Evolutionary conservation across 495 filamentous ascomycete genomes (phyloP).

Genomic region (Penicillium macrosclerotiorum): DNA sequence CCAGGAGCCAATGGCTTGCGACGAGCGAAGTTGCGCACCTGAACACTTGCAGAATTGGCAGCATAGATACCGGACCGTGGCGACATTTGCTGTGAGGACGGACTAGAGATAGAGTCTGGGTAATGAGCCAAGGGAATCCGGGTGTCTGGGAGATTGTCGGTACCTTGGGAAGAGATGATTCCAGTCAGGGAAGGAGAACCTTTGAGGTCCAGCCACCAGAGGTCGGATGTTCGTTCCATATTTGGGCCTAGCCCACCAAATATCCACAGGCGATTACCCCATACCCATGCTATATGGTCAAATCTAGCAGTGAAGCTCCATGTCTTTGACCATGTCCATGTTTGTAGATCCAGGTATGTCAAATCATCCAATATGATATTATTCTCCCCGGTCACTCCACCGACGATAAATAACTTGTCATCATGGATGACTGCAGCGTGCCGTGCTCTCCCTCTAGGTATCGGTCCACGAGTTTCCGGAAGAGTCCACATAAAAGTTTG

Average conservation of each 20-base stretch:
- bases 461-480: conserved; percentile 75
- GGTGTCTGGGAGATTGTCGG: conserved; percentile 44
- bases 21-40: conserved; percentile 70
- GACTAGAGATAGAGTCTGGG: conserved; percentile 41
- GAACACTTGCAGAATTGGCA: conserved; percentile 84
- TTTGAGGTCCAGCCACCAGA: conserved; percentile 96
- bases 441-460: conserved; percentile 84
- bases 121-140: conserved; percentile 38
- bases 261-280: conserved; percentile 92
- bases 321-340: conserved; percentile 94
- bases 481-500: conserved; percentile 92
- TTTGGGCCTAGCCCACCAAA: conserved; percentile 91
- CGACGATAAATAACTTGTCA: conserved; percentile 92
- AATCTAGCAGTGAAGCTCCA: conserved; percentile 94
- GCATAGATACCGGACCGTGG: conserved; percentile 72
- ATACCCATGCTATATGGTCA: conserved; percentile 90
- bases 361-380: conserved; percentile 91
- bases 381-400: conserved; percentile 84
- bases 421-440: conserved; percentile 94
- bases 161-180: conserved; percentile 66
- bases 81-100: conserved; percentile 37
- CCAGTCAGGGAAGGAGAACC: conserved; percentile 76
- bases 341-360: conserved; percentile 93
- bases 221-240: conserved; percentile 91
- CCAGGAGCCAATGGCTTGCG: conserved; percentile 76